Evolutionary conservation across 2,329 filamentous ascomycete genomes (phyloP), one percentile per base, ranked within the genome.

Genomic region (Monosporascus ibericus): DNA sequence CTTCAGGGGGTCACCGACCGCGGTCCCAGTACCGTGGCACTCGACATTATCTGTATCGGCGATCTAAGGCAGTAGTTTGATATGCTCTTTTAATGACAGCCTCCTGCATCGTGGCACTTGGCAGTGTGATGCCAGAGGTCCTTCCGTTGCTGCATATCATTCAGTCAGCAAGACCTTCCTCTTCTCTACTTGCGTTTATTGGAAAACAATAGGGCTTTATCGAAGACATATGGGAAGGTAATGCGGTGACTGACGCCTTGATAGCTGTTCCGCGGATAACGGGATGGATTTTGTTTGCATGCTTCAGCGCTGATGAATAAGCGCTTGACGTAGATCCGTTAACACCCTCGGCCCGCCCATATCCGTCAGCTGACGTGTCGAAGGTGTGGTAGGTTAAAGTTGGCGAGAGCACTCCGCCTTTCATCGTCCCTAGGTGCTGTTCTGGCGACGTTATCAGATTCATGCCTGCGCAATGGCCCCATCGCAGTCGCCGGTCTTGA

Each of bases 341-440:
- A 5, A 77, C 58, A 0, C 75, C 78, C 36, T 82, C 79, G 1
- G 74, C 79, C 0, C 79, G 69, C 2, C 68, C 76, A 54, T 80
- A 82, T 0, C 79, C 79, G 58, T 80, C 67, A 0, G 75, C 79
- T 2, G 64, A 62, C 1, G 55, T 62, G 52, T 76, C 73, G 59
- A 72, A 77, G 48, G 71, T 73, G 5, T 64, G 65, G 49, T 66
- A 71, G 2, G 63, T 63, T 1, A 67, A 67, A 0, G 63, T 68
- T 0, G 69, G 62, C 1, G 71, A 72, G 1, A 76, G 59, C 51
- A 74, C 66, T 5, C 63, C 63, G 2, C 42, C 44, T 38, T 64
- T 64, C 17, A 46, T 46, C 0, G 57, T 48, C 0, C 15, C 56
- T 1, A 63, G 9, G 8, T 64, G 62, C 14, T 44, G 54, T 22